These are phyloP conservation scores for Dendrobium nobile DNA, from an alignment of 106 monocot species.

Conservation along the genomic window DNA sequence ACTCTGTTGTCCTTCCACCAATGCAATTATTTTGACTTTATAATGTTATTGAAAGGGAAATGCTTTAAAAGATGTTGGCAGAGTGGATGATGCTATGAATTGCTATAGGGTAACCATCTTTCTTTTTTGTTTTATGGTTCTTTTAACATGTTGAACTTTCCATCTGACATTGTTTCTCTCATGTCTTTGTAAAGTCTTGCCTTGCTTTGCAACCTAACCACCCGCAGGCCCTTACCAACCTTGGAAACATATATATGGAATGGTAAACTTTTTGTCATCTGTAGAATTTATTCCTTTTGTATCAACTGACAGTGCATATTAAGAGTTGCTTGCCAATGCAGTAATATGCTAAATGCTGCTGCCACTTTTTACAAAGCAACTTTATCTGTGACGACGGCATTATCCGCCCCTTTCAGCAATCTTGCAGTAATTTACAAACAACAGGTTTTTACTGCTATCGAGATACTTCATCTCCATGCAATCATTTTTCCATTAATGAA, in stretches of 20 bases:
- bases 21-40: neutral
- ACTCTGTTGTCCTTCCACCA: neutral
- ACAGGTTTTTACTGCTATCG: constrained; percentile 44
- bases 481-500: neutral
- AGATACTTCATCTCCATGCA: neutral
- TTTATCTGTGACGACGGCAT: constrained; percentile 70
- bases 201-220: constrained; percentile 81
- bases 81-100: constrained; percentile 82
- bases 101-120: constrained; percentile 45
- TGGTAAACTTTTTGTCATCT: constrained; percentile 36
- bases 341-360: constrained; percentile 74
- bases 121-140: neutral
- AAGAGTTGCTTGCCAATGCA: constrained; percentile 20
- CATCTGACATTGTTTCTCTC: neutral
- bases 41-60: constrained; percentile 46
- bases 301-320: neutral
- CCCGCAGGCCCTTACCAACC: constrained; percentile 91
- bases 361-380: constrained; percentile 81
- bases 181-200: constrained; percentile 52
- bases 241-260: constrained; percentile 93
- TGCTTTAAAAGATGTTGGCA: constrained; percentile 89
- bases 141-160: neutral
- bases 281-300: neutral
- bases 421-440: constrained; percentile 92
- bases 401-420: constrained; percentile 94